A percentile compares a stretch with the other conserved stretches of the same genome.
Evolutionary conservation across 2,329 filamentous ascomycete genomes (phyloP).

Genomic region (Claviceps humidiphila): DNA sequence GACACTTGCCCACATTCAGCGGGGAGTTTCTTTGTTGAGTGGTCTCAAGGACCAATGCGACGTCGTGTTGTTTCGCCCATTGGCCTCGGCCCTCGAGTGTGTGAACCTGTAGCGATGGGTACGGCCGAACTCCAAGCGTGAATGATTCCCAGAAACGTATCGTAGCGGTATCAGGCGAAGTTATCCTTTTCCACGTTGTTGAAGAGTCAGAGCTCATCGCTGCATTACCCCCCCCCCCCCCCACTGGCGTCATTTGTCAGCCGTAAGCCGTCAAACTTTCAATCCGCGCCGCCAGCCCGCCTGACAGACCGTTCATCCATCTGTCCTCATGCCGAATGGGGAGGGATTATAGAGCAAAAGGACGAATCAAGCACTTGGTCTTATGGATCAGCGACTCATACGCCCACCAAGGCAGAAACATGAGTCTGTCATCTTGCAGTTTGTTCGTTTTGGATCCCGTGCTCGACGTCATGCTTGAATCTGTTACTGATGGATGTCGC

Average conservation of each 20-base stretch:
- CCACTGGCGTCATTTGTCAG: slow-evolving; percentile 1
- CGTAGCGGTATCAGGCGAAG: neutral
- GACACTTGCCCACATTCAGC: neutral
- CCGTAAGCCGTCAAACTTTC: neutral
- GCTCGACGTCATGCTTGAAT: neutral
- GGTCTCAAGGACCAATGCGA: neutral
- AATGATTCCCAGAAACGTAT: neutral
- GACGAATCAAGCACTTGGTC: neutral
- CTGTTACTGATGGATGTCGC: neutral
- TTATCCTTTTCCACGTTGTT: neutral
- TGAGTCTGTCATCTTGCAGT: slow-evolving; percentile 63
- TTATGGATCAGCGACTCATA: slow-evolving; percentile 8
- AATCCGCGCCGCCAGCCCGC: neutral
- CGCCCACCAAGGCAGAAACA: slow-evolving; percentile 37
- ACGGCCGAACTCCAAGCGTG: neutral
- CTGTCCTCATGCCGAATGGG: neutral
- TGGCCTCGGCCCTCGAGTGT: neutral
- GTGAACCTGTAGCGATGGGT: neutral
- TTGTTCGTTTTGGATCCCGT: slow-evolving; percentile 40
- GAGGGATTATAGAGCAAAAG: neutral
- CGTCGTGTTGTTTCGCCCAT: neutral
- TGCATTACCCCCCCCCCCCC: neutral
- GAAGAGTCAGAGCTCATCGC: neutral
- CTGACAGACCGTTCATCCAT: neutral
- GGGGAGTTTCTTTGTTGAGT: neutral